Evolutionary conservation across 2,329 filamentous ascomycete species (phyloP).

Genomic region (Aspergillus ruber): DNA sequence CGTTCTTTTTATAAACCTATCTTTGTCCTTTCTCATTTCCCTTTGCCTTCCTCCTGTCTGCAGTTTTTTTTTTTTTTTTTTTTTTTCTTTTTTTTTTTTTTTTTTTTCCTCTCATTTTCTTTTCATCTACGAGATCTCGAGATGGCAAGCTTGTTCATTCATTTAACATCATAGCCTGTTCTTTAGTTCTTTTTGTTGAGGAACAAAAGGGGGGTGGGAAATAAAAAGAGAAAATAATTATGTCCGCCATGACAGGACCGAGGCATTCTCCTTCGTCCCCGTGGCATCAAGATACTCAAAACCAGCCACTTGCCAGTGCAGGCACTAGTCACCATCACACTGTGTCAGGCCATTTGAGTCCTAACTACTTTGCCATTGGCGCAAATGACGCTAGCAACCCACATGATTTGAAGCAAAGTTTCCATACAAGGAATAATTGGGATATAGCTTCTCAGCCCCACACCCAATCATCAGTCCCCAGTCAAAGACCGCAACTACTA

Average conservation of each 20-base stretch:
- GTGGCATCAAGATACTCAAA: slow-evolving; percentile 23
- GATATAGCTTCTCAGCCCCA: slow-evolving; percentile 57
- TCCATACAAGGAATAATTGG: slow-evolving; percentile 65
- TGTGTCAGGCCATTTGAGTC: slow-evolving; percentile 47
- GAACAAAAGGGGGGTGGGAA: slow-evolving; percentile 3
- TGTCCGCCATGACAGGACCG: slow-evolving; percentile 27
- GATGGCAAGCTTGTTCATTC: slow-evolving; percentile 11
- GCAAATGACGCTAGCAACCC: slow-evolving; percentile 56
- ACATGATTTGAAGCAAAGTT: slow-evolving; percentile 54
- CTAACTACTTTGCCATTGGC: slow-evolving; percentile 80
- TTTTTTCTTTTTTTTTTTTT: neutral
- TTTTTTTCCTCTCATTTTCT: neutral
- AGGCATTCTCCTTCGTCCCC: slow-evolving; percentile 27
- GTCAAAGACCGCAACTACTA: slow-evolving; percentile 18
- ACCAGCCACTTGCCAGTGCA: slow-evolving; percentile 12
- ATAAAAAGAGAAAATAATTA: neutral
- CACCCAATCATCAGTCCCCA: slow-evolving; percentile 60
- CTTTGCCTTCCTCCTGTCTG: neutral
- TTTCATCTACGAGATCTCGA: neutral
- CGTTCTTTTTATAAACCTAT: neutral
- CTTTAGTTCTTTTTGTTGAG: no score
- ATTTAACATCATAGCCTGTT: neutral
- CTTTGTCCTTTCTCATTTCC: neutral
- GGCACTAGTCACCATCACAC: slow-evolving; percentile 14
- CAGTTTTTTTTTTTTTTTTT: neutral